Conservation (phyloP, 2,329 filamentous ascomycete genomes). For the Shiraia sp. region DNA sequence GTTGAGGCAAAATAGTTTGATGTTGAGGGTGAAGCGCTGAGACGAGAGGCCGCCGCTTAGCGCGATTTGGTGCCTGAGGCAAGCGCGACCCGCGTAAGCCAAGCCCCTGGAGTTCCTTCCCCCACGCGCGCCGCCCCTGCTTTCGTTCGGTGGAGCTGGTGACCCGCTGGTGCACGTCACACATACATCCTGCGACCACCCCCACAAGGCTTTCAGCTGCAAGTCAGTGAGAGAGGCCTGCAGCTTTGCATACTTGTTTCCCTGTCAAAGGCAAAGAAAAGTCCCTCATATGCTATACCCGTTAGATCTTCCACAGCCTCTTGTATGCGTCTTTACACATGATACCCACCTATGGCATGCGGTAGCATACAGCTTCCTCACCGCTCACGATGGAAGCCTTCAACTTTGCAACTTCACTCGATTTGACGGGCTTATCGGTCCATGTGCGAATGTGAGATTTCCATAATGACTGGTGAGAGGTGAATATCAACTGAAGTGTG, state of each 20-base stretch:
- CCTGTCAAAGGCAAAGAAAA: too few relatives aligned
- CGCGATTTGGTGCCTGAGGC: constrained; percentile 17
- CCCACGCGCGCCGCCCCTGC: too few relatives aligned
- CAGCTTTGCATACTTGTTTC: too few relatives aligned
- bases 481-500: constrained; percentile 20
- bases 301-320: too few relatives aligned
- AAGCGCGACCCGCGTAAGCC: constrained; percentile 25
- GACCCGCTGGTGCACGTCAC: constrained; percentile 1
- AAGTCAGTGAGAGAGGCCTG: too few relatives aligned
- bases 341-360: constrained; percentile 26
- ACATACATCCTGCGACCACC: too few relatives aligned
- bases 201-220: too few relatives aligned
- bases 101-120: constrained; percentile 15
- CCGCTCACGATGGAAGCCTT: constrained; percentile 79
- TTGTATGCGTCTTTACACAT: too few relatives aligned
- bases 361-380: constrained; percentile 22
- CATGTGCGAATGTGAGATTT: constrained; percentile 63
- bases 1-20: background rate
- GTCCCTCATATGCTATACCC: too few relatives aligned
- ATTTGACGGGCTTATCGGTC: constrained; percentile 70
- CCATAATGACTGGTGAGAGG: background rate
- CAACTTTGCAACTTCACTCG: constrained; percentile 88
- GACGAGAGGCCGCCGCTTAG: constrained; percentile 13
- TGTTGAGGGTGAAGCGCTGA: constrained; percentile 7
- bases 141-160: background rate